Base-by-base conservation (phyloP, 164 flowering plant species). In the Vitis labrusca region DNA sequence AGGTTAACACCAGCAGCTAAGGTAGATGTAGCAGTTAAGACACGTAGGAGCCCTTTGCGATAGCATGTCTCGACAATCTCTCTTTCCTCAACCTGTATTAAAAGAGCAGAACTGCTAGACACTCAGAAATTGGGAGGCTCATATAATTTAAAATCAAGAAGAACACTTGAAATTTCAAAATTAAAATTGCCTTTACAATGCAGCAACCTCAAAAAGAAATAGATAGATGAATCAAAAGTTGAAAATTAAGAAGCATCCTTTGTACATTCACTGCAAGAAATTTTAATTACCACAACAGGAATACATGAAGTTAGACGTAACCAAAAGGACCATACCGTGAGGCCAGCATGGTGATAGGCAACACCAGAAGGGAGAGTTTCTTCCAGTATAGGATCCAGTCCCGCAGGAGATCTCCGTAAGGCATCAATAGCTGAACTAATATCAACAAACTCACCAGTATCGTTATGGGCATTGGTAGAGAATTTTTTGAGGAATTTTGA, bases 311-410 rank as follows among this genome's bases (percentile, higher is more conserved):
- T 47, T 51, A 56, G 51, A 69, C 10, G 37, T 37, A 68, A 2
- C 27, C 27, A 23, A 30, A 61, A 61, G 16, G 61, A 65, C 27
- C 66, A 69, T 86, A 95, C 99, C 76, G 98, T 95, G 51, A 95
- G 97, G 56, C 99, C 98, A 80, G 97, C 99, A 87, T 95, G 99
- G 81, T 93, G 98, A 82, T 90, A 95, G 58, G 99, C 99, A 71
- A 95, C 98, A 78, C 98, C 98, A 77, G 78, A 75, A 68, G 97
- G 97, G 71, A 95, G 84, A 62, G 97, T 95, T 83, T 93, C 94
- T 74, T 88, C 91, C 50, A 95, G 76, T 73, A 84, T 48, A 63
- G 98, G 94, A 84, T 95, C 99, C 77, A 95, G 68, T 56, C 99
- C 98, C 13, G 85, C 88, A 50, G 98, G 97, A 71, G 87, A 86